phyloP scores from a whole-genome alignment of 441 rosid species.

The Populus trichocarpa region DNA sequence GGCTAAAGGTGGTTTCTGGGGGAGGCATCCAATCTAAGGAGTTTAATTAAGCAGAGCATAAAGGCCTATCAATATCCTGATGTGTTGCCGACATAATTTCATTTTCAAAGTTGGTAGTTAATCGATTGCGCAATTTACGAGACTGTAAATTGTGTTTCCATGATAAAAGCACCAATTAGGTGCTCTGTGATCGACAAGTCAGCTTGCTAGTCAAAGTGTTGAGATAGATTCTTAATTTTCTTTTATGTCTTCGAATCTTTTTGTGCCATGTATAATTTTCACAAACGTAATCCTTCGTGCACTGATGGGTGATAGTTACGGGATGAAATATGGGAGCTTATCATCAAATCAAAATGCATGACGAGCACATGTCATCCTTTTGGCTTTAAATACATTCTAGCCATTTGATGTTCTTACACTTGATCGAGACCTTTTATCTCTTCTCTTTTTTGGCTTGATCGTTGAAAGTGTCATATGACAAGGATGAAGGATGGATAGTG shows the following conservation, averaged over 20 bases:
- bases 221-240: too few species aligned
- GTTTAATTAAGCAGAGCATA: background rate
- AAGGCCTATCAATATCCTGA: background rate
- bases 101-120: background rate
- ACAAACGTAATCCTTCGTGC: background rate
- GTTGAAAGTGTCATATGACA: slow-evolving; percentile 17
- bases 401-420: background rate
- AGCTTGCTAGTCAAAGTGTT: too few species aligned
- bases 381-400: background rate
- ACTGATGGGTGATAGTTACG: background rate
- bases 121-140: background rate
- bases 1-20: background rate
- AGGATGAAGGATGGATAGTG: slow-evolving; percentile 13
- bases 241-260: background rate
- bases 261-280: background rate
- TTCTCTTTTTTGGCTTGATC: slow-evolving; percentile 5
- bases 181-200: too few species aligned
- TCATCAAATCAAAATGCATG: background rate
- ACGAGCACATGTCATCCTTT: background rate
- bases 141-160: background rate
- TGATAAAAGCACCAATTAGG: background rate
- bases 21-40: background rate
- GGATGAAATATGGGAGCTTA: background rate
- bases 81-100: background rate
- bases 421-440: slow-evolving; percentile 9